phyloP scores from a whole-genome alignment of 805 yeast genomes.

The Sugiyamaella smithiae region DNA sequence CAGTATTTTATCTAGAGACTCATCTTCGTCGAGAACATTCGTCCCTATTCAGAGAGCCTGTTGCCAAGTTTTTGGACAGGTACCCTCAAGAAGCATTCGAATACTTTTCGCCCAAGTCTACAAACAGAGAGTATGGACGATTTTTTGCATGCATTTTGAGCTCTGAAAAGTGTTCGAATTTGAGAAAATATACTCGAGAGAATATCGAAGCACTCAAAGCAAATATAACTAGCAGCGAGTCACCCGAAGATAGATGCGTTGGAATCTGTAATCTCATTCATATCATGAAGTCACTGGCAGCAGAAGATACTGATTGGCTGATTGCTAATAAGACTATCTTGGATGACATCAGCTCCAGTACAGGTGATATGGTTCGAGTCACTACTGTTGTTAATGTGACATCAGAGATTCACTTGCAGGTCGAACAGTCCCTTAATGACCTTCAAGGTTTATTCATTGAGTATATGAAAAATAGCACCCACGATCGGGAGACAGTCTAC shows the following conservation, averaged over 20 bases:
- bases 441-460: constrained; percentile 51
- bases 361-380: constrained; percentile 44
- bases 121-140: constrained; percentile 60
- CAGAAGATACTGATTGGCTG: constrained; percentile 56
- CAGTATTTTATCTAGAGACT: constrained; percentile 74
- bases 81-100: constrained; percentile 72
- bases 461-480: constrained; percentile 34
- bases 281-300: constrained; percentile 52
- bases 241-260: constrained; percentile 52
- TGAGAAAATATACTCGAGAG: constrained; percentile 55
- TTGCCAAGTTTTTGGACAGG: constrained; percentile 79
- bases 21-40: constrained; percentile 77
- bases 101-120: constrained; percentile 65
- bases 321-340: constrained; percentile 44
- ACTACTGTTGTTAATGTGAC: constrained; percentile 45
- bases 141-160: constrained; percentile 65
- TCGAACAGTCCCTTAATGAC: constrained; percentile 64
- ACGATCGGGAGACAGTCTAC: constrained; percentile 33
- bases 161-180: constrained; percentile 50
- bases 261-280: constrained; percentile 75
- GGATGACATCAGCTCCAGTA: constrained; percentile 41
- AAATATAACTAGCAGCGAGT: constrained; percentile 47
- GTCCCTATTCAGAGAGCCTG: constrained; percentile 90
- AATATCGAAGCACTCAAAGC: constrained; percentile 50
- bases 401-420: constrained; percentile 64